Percentiles rank a stretch among this genome's conserved stretches.
These are phyloP conservation scores for Candida anglica DNA, from an alignment of 805 yeast genomes.

Conservation along the genomic window DNA sequence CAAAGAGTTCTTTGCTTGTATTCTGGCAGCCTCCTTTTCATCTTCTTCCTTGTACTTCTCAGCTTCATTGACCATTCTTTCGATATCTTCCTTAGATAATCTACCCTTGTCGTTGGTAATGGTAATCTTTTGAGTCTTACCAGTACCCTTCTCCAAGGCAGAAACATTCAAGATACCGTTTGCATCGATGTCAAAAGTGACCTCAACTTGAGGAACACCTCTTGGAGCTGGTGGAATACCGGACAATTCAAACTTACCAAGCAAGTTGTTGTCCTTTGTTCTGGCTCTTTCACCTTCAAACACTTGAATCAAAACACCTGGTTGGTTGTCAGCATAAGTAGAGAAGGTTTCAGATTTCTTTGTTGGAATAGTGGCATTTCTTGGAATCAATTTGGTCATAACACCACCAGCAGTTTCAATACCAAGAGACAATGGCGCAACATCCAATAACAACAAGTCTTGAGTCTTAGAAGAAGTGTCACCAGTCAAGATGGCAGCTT, in stretches of 20 bases:
- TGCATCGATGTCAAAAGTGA: constrained; percentile 83
- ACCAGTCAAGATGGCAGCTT: constrained; percentile 96
- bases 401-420: constrained; percentile 97
- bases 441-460: constrained; percentile 72
- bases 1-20: constrained; percentile 81
- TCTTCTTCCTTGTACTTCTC: constrained; percentile 93
- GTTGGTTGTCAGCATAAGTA: constrained; percentile 95
- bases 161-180: constrained; percentile 83
- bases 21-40: constrained; percentile 73
- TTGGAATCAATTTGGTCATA: constrained; percentile 91
- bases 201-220: constrained; percentile 89
- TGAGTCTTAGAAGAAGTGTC: constrained; percentile 51
- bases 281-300: constrained; percentile 95
- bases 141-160: constrained; percentile 92
- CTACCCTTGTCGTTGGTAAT: constrained; percentile 94
- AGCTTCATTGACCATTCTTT: constrained; percentile 97
- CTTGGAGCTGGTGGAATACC: constrained; percentile 91
- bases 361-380: constrained; percentile 95
- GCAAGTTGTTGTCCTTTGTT: constrained; percentile 87
- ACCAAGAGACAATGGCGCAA: constrained; percentile 91
- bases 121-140: constrained; percentile 85
- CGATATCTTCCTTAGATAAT: constrained; percentile 89
- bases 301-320: constrained; percentile 90
- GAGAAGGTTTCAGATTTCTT: constrained; percentile 94
- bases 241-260: constrained; percentile 82